These are phyloP conservation scores for Monilinia polystroma DNA, from an alignment of 2,329 filamentous ascomycete genomes.

Conservation along the genomic window DNA sequence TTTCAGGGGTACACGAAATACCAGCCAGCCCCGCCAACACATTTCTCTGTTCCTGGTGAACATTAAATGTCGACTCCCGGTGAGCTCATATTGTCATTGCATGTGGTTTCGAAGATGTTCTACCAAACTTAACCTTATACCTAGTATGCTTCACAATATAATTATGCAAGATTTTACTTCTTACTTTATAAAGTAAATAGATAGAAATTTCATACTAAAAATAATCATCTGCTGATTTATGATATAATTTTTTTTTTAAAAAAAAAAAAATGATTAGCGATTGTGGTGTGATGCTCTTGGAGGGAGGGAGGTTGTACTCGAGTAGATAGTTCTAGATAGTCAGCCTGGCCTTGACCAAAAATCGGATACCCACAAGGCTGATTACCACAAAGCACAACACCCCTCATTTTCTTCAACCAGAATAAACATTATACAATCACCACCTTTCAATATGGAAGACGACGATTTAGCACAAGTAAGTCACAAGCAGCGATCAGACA, in stretches of 20 bases:
- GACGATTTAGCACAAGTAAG: constrained; percentile 40
- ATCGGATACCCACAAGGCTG: background rate
- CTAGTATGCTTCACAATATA: no score
- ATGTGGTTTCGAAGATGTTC: no score
- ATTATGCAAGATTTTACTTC: no score
- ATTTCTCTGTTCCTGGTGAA: background rate
- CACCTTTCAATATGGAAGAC: constrained; percentile 37
- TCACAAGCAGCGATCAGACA: background rate
- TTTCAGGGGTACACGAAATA: background rate
- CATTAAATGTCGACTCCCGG: no score
- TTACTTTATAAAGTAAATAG: background rate
- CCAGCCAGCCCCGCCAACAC: background rate
- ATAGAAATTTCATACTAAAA: background rate
- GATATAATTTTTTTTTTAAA: no score
- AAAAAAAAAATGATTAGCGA: no score
- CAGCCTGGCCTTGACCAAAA: constrained; percentile 11
- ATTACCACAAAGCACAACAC: background rate
- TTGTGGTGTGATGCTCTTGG: background rate
- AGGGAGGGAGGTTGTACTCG: no score
- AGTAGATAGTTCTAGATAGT: background rate
- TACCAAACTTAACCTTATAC: no score
- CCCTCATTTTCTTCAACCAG: constrained; percentile 15
- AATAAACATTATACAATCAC: background rate
- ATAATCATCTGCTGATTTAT: background rate
- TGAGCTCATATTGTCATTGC: background rate